Percentiles rank a stretch among this genome's conserved stretches.
phyloP scores from a whole-genome alignment of 23 red algal species.

The Agarophyton chilense region DNA sequence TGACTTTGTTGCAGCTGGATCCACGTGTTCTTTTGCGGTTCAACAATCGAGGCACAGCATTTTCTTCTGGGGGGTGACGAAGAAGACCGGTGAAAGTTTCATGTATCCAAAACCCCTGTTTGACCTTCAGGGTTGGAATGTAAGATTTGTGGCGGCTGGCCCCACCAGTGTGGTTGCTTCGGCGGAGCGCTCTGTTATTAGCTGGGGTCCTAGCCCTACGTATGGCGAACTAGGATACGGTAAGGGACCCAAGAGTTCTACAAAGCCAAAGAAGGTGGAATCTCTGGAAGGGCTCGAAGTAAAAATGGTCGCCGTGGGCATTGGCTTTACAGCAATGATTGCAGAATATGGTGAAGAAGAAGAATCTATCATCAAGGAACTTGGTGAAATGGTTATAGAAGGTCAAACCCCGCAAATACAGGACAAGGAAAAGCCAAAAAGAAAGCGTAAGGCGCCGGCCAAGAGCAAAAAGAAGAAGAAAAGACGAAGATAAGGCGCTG shows the following conservation, averaged over 20 bases:
- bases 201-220: constrained; percentile 63
- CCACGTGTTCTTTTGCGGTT: constrained; percentile 41
- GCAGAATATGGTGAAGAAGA: constrained; percentile 30
- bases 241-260: constrained; percentile 63
- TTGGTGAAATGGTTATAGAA: neutral
- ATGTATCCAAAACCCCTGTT: constrained; percentile 73
- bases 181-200: constrained; percentile 38
- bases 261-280: constrained; percentile 66
- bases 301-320: constrained; percentile 40
- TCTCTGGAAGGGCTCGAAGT: constrained; percentile 44
- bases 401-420: neutral
- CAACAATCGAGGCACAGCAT: constrained; percentile 29
- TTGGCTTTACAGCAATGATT: constrained; percentile 65
- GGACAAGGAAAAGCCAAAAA: neutral
- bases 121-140: constrained; percentile 49
- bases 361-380: constrained; percentile 12
- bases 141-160: constrained; percentile 36
- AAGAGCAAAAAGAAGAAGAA: neutral
- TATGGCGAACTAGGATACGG: constrained; percentile 74
- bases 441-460: neutral
- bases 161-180: constrained; percentile 35
- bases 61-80: constrained; percentile 70
- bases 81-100: constrained; percentile 46
- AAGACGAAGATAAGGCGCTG: neutral
- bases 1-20: constrained; percentile 29